Percentiles rank a stretch among this genome's conserved stretches.
These are phyloP conservation scores for Coprinopsis sp. DNA, from an alignment of 768 basidiomycete species.

Conservation along the genomic window DNA sequence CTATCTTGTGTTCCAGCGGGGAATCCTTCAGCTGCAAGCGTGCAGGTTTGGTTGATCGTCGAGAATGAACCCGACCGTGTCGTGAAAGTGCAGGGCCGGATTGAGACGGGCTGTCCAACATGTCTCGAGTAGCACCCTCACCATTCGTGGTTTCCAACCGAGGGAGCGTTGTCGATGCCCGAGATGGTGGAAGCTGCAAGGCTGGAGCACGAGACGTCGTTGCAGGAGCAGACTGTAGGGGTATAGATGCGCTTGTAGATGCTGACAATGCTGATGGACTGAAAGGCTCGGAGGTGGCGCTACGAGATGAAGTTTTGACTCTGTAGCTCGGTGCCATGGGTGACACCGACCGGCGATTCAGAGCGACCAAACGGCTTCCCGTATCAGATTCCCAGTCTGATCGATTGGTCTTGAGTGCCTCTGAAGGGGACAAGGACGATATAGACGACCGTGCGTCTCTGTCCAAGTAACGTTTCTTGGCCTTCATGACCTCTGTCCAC, in stretches of 20 bases:
- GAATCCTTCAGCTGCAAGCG: not conserved
- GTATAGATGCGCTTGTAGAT: slow-evolving; percentile 13
- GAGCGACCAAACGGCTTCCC: slow-evolving; percentile 52
- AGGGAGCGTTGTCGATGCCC: too few species aligned
- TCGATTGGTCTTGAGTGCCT: slow-evolving; percentile 35
- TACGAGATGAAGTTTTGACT: slow-evolving; percentile 15
- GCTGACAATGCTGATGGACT: slow-evolving; percentile 27
- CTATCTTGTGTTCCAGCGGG: slow-evolving; percentile 12
- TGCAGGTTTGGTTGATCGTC: not conserved
- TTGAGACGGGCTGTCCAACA: not conserved
- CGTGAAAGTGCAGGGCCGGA: not conserved
- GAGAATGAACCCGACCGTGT: not conserved
- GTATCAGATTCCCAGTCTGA: slow-evolving; percentile 59
- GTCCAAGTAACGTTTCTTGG: slow-evolving; percentile 35
- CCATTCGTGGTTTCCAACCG: too few species aligned
- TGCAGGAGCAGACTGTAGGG: not conserved
- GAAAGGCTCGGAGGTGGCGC: slow-evolving; percentile 31
- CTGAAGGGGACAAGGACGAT: slow-evolving; percentile 60
- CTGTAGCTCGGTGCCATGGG: slow-evolving; percentile 62
- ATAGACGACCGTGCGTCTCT: slow-evolving; percentile 59
- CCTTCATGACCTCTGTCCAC: slow-evolving; percentile 47
- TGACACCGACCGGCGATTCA: slow-evolving; percentile 66
- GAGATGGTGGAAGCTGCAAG: not conserved
- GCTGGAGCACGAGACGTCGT: not conserved
- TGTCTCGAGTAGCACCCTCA: too few species aligned